These are phyloP conservation scores for Fraxinus americana DNA, from an alignment of 257 asterid species.

Conservation along the genomic window DNA sequence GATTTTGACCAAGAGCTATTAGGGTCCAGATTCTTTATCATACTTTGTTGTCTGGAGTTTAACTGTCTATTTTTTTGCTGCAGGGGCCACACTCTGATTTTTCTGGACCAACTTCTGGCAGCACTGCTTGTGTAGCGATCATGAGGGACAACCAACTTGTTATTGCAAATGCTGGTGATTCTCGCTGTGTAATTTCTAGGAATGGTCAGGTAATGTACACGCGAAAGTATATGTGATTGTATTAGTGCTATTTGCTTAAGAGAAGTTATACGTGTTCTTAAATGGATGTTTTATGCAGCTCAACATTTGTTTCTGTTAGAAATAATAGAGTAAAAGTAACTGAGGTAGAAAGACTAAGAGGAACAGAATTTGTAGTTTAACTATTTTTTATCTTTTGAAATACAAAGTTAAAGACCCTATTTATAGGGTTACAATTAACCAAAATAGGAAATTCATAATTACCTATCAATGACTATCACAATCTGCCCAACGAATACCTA, in stretches of 20 bases:
- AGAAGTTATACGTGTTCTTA: background rate
- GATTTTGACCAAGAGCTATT: background rate
- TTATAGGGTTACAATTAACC: too few species aligned
- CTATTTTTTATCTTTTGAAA: background rate
- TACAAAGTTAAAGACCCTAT: too few species aligned
- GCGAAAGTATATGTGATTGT: background rate
- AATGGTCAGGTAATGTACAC: slow-evolving; percentile 75
- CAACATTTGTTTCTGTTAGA: background rate
- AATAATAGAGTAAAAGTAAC: background rate
- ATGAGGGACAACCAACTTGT: slow-evolving; percentile 74
- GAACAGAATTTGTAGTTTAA: background rate
- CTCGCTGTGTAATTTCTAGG: slow-evolving; percentile 96
- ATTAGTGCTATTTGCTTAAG: background rate
- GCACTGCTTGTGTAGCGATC: slow-evolving; percentile 93
- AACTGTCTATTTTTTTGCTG: slow-evolving; percentile 7
- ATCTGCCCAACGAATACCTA: too few species aligned
- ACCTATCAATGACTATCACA: too few species aligned
- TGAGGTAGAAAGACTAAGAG: background rate
- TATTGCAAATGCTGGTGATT: slow-evolving; percentile 97
- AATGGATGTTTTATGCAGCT: slow-evolving; percentile 11
- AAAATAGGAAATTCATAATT: too few species aligned
- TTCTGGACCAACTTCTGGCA: slow-evolving; percentile 91
- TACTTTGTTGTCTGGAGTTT: too few species aligned
- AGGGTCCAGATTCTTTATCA: background rate
- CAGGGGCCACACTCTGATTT: slow-evolving; percentile 99